Percentiles rank a stretch among this genome's conserved stretches.
These are phyloP conservation scores for Trichoderma sp. DNA, from an alignment of 2,329 filamentous ascomycete genomes.

Conservation along the genomic window DNA sequence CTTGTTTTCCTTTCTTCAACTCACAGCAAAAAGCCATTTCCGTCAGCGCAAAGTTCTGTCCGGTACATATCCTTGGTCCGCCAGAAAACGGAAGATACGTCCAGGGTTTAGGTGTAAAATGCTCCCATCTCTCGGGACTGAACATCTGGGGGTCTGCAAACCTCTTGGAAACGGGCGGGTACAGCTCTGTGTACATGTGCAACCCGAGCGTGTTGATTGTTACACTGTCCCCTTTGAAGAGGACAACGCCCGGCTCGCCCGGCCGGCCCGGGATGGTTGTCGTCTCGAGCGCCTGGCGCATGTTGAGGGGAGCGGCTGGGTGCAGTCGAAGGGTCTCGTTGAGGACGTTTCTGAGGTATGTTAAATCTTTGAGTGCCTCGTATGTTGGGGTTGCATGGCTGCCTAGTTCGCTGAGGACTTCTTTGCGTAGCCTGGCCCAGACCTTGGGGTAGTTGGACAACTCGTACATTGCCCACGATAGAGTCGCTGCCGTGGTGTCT, in stretches of 20 bases:
- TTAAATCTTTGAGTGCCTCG: slow-evolving; percentile 81
- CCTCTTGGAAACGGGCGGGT: slow-evolving; percentile 40
- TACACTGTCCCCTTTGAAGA: slow-evolving; percentile 45
- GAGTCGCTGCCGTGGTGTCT: slow-evolving; percentile 79
- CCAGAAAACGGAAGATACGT: slow-evolving; percentile 55
- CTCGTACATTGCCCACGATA: slow-evolving; percentile 82
- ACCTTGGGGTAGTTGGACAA: slow-evolving; percentile 66
- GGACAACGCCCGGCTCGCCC: slow-evolving; percentile 38
- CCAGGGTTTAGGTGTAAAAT: slow-evolving; percentile 51
- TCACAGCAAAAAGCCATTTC: slow-evolving; percentile 52
- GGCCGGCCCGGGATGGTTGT: slow-evolving; percentile 23
- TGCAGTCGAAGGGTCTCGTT: slow-evolving; percentile 76
- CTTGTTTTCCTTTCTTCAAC: slow-evolving; percentile 23
- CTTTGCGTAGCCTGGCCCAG: slow-evolving; percentile 64
- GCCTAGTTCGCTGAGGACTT: slow-evolving; percentile 68
- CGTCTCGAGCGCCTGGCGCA: slow-evolving; percentile 45
- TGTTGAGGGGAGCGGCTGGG: slow-evolving; percentile 74
- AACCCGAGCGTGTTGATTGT: slow-evolving; percentile 50
- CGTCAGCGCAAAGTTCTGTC: slow-evolving; percentile 57
- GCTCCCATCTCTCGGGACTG: slow-evolving; percentile 50
- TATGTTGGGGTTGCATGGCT: slow-evolving; percentile 63
- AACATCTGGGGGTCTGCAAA: slow-evolving; percentile 40
- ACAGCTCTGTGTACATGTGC: slow-evolving; percentile 49
- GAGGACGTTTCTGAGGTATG: slow-evolving; percentile 69
- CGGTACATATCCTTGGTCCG: slow-evolving; percentile 52